phyloP scores from a whole-genome alignment of 345 rosid species.

The Citrus mangshanensis region DNA sequence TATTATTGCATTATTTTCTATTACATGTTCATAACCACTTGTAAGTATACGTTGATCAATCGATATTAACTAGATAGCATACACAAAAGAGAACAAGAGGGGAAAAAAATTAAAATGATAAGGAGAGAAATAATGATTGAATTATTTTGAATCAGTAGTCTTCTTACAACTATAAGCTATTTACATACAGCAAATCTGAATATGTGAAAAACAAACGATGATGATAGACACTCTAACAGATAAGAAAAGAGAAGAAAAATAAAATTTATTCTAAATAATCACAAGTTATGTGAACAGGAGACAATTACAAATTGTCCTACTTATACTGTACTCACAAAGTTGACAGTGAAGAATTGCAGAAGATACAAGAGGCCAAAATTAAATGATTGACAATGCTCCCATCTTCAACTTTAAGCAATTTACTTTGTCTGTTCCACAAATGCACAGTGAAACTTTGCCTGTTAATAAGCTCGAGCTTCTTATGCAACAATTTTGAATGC shows the following conservation, averaged over 20 bases:
- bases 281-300: neutral
- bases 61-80: neutral
- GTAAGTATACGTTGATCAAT: neutral
- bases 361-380: slow-evolving; percentile 54
- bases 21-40: neutral
- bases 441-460: slow-evolving; percentile 61
- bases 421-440: slow-evolving; percentile 89
- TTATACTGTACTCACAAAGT: slow-evolving; percentile 22
- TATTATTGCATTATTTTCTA: neutral
- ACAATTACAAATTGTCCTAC: neutral
- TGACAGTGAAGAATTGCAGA: slow-evolving; percentile 50
- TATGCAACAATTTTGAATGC: slow-evolving; percentile 45
- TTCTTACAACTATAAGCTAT: neutral
- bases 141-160: neutral
- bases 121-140: neutral
- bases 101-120: neutral
- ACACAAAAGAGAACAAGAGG: neutral
- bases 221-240: neutral
- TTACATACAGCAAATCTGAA: neutral
- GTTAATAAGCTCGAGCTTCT: slow-evolving; percentile 45
- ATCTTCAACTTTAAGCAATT: slow-evolving; percentile 48
- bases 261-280: neutral
- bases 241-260: neutral
- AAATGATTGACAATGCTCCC: slow-evolving; percentile 63
- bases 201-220: neutral